A percentile compares a stretch with the other conserved stretches of the same genome.
These are phyloP conservation scores for Solanum hybrid DNA, from an alignment of 305 asterid genomes.

Conservation along the genomic window DNA sequence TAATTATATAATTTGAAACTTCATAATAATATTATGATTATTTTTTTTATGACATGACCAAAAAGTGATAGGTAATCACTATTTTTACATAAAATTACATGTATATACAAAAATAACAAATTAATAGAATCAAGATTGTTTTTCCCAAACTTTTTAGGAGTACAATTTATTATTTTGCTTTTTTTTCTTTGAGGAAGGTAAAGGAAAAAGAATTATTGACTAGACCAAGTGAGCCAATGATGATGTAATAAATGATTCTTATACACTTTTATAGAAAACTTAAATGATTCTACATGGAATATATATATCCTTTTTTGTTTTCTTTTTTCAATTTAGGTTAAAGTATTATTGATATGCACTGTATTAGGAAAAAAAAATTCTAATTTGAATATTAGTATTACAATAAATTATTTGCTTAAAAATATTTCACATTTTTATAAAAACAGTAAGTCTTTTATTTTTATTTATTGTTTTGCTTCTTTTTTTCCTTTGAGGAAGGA, in stretches of 20 bases:
- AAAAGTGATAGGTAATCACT: not conserved
- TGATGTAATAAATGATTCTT: constrained; percentile 17
- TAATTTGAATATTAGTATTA: not conserved
- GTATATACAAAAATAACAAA: not conserved
- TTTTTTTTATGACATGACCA: not conserved
- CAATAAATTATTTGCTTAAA: not conserved
- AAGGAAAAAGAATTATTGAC: constrained; percentile 2
- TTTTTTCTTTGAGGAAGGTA: not conserved
- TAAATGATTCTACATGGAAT: not conserved
- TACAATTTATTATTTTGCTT: not conserved
- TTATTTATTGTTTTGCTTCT: not conserved
- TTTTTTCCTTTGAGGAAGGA: not conserved
- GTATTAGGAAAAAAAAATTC: not conserved
- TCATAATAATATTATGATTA: not conserved
- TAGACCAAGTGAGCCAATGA: constrained; percentile 2
- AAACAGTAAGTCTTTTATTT: not conserved
- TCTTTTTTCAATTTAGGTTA: not conserved
- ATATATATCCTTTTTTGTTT: not conserved
- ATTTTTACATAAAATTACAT: not conserved
- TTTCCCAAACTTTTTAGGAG: not conserved
- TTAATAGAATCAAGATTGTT: not conserved
- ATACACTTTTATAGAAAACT: not conserved
- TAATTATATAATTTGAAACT: not conserved
- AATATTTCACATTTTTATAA: too few relatives aligned
- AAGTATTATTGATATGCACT: not conserved